Base-by-base conservation (phyloP, 2,329 filamentous ascomycete species). In the Penicillium sclerotiorum region DNA sequence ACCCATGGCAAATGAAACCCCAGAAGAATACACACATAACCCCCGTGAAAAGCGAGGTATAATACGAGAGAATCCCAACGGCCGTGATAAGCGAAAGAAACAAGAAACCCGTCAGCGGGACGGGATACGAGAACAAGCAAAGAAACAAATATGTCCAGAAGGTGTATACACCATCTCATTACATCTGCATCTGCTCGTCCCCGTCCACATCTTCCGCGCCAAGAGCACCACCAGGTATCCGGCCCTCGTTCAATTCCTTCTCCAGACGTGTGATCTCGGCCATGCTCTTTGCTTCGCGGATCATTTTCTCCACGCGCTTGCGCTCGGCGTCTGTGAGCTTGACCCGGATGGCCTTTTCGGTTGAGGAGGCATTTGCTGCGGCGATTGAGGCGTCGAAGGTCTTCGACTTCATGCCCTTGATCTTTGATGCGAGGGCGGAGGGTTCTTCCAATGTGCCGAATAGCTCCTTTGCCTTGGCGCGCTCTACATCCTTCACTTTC, bases 221-320 rank as follows among this genome's bases (percentile, higher is more conserved):
- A 30, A 75, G 57, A 21, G 71, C 81, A 22, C 85, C 88, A 27
- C 81, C 79, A 2, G 93, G 93, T 70, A 97, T 80, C 65, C 89
- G 80, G 1, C 94, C 94, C 71, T 97, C 93, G 55, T 89, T 89
- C 58, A 97, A 75, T 72, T 94, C 90, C 77, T 93, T 95, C 77
- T 99, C 94, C 67, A 99, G 71, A 59, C 84, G 81, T 49, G 90
- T 87, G 67, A 99, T 95, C 75, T 97, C 94, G 60, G 91, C 87
- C 65, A 99, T 71, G 65, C 88, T 95, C 70, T 87, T 91, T 5
- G 94, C 93, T 65, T 89, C 90, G 72, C 85, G 85, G 71, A 99
- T 95, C 75, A 93, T 80, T 65, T 90, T 87, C 73, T 95, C 86
- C 53, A 97, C 83, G 57, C 84, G 83, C 78, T 87, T 88, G 77